Conservation (phyloP, 441 rosid genomes). For the Hura crepitans region DNA sequence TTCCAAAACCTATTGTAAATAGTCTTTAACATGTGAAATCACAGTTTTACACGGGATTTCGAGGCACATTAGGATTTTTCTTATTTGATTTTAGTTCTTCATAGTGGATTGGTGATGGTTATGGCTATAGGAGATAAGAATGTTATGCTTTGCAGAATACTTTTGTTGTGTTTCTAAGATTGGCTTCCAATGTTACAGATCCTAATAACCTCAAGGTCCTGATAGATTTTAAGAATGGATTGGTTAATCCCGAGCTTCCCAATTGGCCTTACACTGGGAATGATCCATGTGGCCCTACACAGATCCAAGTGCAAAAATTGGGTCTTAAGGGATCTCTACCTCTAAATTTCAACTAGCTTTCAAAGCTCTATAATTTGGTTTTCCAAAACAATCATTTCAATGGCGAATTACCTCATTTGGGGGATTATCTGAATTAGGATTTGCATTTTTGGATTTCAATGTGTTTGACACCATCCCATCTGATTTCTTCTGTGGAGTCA, state of each 20-base stretch:
- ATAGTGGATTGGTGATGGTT: background rate
- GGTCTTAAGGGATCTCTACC: conserved; percentile 48
- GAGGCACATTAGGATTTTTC: background rate
- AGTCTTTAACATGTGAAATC: too few relatives aligned
- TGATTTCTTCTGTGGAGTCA: conserved; percentile 47
- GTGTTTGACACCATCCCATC: conserved; percentile 42
- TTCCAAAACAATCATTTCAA: conserved; percentile 45
- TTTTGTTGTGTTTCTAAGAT: conserved; percentile 25
- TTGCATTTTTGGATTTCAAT: conserved; percentile 45
- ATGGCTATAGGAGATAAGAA: too few relatives aligned
- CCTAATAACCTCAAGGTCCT: conserved; percentile 45
- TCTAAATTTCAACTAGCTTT: conserved; percentile 42
- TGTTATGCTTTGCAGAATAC: background rate
- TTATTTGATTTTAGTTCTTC: background rate
- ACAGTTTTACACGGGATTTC: too few relatives aligned
- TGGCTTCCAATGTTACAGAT: conserved; percentile 35
- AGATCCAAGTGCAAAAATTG: conserved; percentile 50
- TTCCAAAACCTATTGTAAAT: too few relatives aligned
- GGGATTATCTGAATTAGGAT: conserved; percentile 43
- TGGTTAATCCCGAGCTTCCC: conserved; percentile 52
- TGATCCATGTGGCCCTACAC: conserved; percentile 55
- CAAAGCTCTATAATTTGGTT: conserved; percentile 44
- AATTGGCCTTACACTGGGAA: conserved; percentile 46
- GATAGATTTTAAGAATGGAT: conserved; percentile 47
- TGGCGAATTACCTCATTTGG: conserved; percentile 47